Evolutionary conservation across 371 early-diverging fungal genomes (phyloP).

Genomic region (Cladochytrium tenue): DNA sequence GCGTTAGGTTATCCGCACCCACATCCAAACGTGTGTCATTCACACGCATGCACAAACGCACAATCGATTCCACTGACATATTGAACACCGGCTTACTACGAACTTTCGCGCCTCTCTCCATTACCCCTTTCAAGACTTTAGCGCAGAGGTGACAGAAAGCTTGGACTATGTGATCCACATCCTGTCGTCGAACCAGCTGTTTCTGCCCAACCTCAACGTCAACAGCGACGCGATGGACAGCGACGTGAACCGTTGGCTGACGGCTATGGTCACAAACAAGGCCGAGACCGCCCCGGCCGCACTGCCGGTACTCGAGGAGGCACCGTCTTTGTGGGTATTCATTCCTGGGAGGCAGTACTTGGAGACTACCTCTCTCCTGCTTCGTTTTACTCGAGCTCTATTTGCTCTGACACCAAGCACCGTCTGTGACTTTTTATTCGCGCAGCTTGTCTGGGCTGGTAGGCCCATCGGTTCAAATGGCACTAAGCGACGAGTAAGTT

Average conservation of each 20-base stretch:
- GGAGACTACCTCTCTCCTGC: no score
- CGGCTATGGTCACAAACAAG: constrained; percentile 36
- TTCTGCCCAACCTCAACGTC: constrained; percentile 42
- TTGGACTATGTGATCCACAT: constrained; percentile 47
- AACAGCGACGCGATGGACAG: constrained; percentile 36
- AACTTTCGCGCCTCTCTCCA: no score
- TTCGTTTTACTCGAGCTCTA: no score
- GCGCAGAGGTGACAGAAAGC: constrained; percentile 37
- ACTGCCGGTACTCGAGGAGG: neutral
- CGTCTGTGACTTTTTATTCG: no score
- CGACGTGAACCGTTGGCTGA: constrained; percentile 51
- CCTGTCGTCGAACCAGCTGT: constrained; percentile 50
- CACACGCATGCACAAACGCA: neutral
- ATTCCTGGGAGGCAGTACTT: no score
- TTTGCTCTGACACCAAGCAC: no score
- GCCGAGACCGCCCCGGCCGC: constrained; percentile 7
- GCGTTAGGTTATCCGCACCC: no score
- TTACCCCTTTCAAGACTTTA: constrained; percentile 17
- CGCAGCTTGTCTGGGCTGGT: no score
- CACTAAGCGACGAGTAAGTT: no score
- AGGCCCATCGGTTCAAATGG: no score
- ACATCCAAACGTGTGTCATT: neutral
- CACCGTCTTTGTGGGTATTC: neutral
- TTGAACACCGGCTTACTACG: neutral
- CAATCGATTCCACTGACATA: neutral